Conservation (phyloP, 345 rosid species). For the Syzygium jambos region DNA sequence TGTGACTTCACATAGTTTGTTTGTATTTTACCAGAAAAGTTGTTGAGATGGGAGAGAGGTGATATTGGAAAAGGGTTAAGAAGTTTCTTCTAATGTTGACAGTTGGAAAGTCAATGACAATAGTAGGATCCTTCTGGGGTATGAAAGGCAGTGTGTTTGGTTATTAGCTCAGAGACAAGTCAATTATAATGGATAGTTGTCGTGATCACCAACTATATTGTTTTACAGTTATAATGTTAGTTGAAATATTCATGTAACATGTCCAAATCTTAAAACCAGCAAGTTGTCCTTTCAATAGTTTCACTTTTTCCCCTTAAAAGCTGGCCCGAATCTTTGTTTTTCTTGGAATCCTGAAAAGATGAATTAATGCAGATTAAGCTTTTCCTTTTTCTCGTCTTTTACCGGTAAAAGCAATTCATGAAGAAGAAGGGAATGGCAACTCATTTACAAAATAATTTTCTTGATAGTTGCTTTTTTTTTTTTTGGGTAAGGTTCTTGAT, state of each 20-base stretch:
- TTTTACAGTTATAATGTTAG: neutral
- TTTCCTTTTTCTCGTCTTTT: neutral
- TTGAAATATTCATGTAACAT: neutral
- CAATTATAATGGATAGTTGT: neutral
- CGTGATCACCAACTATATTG: neutral
- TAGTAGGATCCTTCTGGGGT: neutral
- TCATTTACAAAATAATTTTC: neutral
- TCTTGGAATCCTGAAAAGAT: neutral
- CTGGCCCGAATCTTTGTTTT: neutral
- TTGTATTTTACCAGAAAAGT: neutral
- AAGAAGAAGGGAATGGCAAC: neutral
- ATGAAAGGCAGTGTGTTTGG: neutral
- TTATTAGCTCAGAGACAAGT: neutral
- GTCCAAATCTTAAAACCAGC: neutral
- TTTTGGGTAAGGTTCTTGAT: no score
- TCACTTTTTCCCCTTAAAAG: neutral
- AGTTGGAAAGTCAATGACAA: neutral
- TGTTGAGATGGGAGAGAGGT: neutral
- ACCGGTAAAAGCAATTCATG: neutral
- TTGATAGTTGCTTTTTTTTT: neutral
- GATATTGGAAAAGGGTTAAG: neutral
- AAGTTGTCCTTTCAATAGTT: neutral
- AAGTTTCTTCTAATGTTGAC: neutral
- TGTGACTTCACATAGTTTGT: neutral
- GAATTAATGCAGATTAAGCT: neutral